Base-by-base conservation (phyloP, 2,329 filamentous ascomycete genomes). In the Trichocomaceae sp. region DNA sequence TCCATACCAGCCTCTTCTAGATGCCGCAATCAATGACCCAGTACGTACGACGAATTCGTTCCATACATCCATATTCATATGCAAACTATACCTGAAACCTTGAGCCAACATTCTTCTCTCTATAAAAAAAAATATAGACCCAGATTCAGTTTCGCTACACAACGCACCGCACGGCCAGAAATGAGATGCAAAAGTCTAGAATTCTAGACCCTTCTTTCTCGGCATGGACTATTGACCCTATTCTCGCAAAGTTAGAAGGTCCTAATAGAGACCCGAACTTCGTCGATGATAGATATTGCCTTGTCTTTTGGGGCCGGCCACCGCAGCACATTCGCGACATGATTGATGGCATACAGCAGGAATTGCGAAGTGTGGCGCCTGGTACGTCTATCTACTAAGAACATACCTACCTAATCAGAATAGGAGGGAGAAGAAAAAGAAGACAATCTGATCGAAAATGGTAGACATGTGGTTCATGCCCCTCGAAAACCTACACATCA, bases 381-480 rank as follows among this genome's bases (percentile, higher is more conserved):
- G 81, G 90, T 93, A 75, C 68, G 85, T 76, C 22, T 39, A 15
- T 41, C 17, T 8, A 29, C 26, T 29, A 2, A 9, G 26, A 29
- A 29, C 3, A 6, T 10, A 29, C 26, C 26, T 29, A 47, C 5
- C n/a, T 17, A 46, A n/a, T 17, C 13, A 15, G 31, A 7, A 17
- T 20, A 7, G 17, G 9, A 22, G 17, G 3, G 31, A 7, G 9
- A 12, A 7, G 17, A 3, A 22, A 8, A 42, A 19, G 20, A 12
- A 6, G 7, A 6, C 8, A 5, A 15, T 19, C 39, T 42, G 19
- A 42, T 13, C 9, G 3, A 8, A 42, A 3, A 22, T 17, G n/a
- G 10, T 60, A 91, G 88, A 79, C 60, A 73, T 95, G 23, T 97
- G 92, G 92, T 77, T 92, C 44, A 95, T 95, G 87, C 90, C 91